Evolutionary conservation across 2,329 filamentous ascomycete species (phyloP).

Genomic region (Fusarium tricinctum): DNA sequence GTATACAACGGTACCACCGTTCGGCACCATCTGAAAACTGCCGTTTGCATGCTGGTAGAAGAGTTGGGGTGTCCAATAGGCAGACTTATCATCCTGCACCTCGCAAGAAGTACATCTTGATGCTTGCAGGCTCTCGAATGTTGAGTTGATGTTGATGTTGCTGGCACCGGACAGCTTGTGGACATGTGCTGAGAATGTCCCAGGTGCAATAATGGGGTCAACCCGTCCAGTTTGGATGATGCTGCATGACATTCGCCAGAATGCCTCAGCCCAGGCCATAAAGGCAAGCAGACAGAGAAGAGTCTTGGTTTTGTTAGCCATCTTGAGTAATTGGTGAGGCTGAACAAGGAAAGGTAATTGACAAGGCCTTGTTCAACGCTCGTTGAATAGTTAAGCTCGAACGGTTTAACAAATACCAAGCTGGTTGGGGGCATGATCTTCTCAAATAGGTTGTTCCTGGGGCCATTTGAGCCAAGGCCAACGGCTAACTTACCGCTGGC

Average conservation of each 20-base stretch:
- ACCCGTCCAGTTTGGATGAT: constrained; percentile 44
- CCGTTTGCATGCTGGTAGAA: constrained; percentile 43
- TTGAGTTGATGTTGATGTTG: constrained; percentile 35
- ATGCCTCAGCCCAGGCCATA: constrained; percentile 31
- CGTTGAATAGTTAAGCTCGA: constrained; percentile 3
- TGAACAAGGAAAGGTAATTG: constrained; percentile 20
- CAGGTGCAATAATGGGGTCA: constrained; percentile 43
- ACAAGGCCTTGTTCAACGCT: constrained; percentile 25
- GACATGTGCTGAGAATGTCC: constrained; percentile 39
- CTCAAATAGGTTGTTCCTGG: constrained; percentile 31
- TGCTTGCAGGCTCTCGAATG: constrained; percentile 36
- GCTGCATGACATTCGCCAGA: constrained; percentile 46
- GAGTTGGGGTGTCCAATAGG: constrained; percentile 47
- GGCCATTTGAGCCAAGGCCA: constrained; percentile 4
- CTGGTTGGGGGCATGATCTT: constrained; percentile 26
- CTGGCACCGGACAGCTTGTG: constrained; percentile 46
- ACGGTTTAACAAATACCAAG: not conserved
- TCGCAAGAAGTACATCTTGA: constrained; percentile 46
- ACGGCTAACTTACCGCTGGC: constrained; percentile 8
- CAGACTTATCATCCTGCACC: constrained; percentile 45
- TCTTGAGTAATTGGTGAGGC: constrained; percentile 16
- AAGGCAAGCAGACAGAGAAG: constrained; percentile 32
- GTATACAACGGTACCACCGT: constrained; percentile 43
- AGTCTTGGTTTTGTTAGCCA: constrained; percentile 23
- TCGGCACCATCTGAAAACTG: constrained; percentile 44